Evolutionary conservation across 2,329 filamentous ascomycete species (phyloP).

Genomic region (Alternaria viburni): DNA sequence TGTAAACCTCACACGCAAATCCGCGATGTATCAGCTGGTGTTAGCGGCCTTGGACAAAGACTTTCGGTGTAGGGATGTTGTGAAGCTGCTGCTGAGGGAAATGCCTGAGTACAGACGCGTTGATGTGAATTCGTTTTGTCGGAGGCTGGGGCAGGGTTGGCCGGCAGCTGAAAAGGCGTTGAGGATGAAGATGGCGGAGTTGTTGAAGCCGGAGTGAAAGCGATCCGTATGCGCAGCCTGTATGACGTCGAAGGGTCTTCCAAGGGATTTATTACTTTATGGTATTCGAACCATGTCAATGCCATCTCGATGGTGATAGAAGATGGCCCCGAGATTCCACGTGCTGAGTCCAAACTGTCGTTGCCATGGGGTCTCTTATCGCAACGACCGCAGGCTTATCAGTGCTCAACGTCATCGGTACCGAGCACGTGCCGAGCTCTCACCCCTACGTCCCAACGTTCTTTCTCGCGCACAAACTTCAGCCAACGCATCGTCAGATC

Average conservation of each 20-base stretch:
- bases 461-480: not conserved
- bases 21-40: slow-evolving; percentile 10
- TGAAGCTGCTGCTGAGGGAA: slow-evolving; percentile 5
- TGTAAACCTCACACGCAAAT: slow-evolving; percentile 19
- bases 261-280: not conserved
- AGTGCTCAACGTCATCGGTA: not conserved
- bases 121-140: not conserved
- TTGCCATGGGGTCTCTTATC: not conserved
- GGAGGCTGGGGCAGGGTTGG: slow-evolving; percentile 3
- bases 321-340: not conserved
- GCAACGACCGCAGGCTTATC: not conserved
- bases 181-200: not conserved
- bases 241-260: not conserved
- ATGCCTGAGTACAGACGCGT: slow-evolving; percentile 8
- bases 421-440: not conserved
- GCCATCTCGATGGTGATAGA: not conserved
- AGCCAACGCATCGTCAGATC: not conserved
- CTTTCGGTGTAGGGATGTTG: not conserved
- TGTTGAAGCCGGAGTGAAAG: slow-evolving; percentile 1
- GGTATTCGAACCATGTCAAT: not conserved
- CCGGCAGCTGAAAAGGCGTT: slow-evolving; percentile 9
- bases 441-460: not conserved
- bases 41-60: slow-evolving; percentile 6
- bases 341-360: not conserved
- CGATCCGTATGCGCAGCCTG: not conserved